Evolutionary conservation across 495 filamentous ascomycete genomes (phyloP).

Genomic region (Pseudevernia furfuracea): DNA sequence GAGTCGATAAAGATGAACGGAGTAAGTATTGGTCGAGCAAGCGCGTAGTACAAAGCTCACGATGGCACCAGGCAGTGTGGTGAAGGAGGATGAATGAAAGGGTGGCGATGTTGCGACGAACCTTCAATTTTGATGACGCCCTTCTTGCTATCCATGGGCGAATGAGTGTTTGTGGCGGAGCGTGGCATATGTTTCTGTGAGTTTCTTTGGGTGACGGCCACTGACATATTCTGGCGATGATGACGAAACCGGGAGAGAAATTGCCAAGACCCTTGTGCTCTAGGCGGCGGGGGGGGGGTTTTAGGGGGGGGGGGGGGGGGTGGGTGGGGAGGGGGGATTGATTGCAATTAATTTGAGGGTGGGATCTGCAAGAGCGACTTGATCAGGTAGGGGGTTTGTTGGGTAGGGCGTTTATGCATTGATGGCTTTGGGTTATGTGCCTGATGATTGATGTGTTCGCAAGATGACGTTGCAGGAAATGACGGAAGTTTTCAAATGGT

Average conservation of each 20-base stretch:
- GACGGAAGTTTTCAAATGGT: not conserved
- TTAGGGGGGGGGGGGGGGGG: no score
- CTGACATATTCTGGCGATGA: conserved; percentile 22
- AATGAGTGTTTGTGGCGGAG: conserved; percentile 17
- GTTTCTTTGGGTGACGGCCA: conserved; percentile 20
- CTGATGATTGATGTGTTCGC: not conserved
- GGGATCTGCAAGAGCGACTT: not conserved
- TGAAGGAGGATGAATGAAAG: conserved; percentile 16
- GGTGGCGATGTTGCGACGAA: conserved; percentile 29
- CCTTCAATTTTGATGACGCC: conserved; percentile 39
- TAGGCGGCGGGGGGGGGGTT: not conserved
- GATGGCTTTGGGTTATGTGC: not conserved
- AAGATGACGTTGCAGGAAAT: not conserved
- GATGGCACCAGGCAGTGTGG: not conserved
- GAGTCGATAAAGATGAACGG: conserved; percentile 10
- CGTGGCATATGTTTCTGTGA: conserved; percentile 17
- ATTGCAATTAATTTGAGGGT: not conserved
- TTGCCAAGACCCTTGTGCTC: not conserved
- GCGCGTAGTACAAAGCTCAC: conserved; percentile 9
- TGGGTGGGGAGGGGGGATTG: not conserved
- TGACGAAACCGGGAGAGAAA: conserved; percentile 19
- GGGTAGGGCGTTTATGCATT: not conserved
- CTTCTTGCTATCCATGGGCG: conserved; percentile 49
- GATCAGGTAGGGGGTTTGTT: not conserved
- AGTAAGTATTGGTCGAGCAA: conserved; percentile 2